Conservation (phyloP, 495 filamentous ascomycete species). For the Bathelium albidoporum region DNA sequence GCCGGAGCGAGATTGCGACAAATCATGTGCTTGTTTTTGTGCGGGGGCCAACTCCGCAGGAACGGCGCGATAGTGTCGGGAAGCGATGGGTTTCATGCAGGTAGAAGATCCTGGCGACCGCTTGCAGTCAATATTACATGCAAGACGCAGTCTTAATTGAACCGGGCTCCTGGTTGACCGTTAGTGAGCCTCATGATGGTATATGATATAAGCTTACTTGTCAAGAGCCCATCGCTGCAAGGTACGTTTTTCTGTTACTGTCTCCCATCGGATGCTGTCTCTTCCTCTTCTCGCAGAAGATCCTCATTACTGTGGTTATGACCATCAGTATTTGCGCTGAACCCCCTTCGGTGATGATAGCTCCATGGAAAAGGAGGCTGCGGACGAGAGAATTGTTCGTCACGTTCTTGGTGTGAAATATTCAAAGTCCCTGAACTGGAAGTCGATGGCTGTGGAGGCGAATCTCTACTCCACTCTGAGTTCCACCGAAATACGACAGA, state of each 20-base stretch:
- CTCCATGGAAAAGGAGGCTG: neutral
- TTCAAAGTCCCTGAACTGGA: neutral
- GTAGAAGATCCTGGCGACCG: neutral
- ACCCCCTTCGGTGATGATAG: neutral
- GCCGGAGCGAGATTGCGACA: neutral
- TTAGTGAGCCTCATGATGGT: no score
- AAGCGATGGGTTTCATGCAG: neutral
- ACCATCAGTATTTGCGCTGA: neutral
- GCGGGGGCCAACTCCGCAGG: neutral
- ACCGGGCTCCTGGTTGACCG: neutral
- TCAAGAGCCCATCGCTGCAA: neutral
- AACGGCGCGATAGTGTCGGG: neutral
- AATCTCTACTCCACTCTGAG: neutral
- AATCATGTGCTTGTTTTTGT: neutral
- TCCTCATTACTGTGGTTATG: neutral
- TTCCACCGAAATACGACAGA: neutral
- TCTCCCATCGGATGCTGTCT: neutral
- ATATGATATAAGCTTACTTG: no score
- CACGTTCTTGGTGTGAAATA: neutral
- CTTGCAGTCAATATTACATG: neutral
- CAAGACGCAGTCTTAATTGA: neutral
- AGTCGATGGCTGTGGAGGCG: neutral
- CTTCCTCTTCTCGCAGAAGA: neutral
- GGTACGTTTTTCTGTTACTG: neutral
- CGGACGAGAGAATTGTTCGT: neutral